Base-by-base conservation (phyloP, 352 stramenopile genomes). In the Phytophthora cryptogea region DNA sequence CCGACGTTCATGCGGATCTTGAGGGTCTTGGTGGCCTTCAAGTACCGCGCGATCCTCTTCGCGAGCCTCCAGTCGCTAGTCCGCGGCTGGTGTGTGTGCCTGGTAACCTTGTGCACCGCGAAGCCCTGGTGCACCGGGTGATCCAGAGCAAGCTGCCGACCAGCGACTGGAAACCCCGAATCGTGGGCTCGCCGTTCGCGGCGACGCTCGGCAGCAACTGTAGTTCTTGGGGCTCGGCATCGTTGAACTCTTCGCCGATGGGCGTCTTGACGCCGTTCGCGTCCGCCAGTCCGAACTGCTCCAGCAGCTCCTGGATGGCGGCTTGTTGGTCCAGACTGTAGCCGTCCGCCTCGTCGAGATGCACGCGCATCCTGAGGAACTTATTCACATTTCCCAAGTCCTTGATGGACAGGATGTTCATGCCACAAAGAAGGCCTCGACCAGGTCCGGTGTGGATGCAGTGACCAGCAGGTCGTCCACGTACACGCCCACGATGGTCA, bases 81-180 rank as follows among this genome's bases (percentile, higher is more conserved):
- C 2, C 14, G 48, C 2, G 60, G 64, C 11, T 54, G 13, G 28
- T 77, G 64, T 1, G 54, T 42, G 35, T 77, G 59, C 9, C 74
- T 61, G 0, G 68, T 59, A 36, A 59, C 7, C 72, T 37, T 0
- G 72, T 77, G 44, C 55, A 76, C 8, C 71, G n/a, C 6, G 63
- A 30, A 4, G 71, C 39, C 68, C n/a, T n/a, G n/a, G n/a, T n/a
- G n/a, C n/a, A n/a, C n/a, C n/a, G n/a, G n/a, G n/a, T n/a, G n/a
- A n/a, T n/a, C n/a, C 64, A 80, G 1, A 77, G 41, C 11, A 74
- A 44, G 10, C 54, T 75, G 6, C 67, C 70, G 0, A 78, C 59
- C 7, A 79, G 31, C 0, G 71, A 76, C 44, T 72, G 67, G 43
- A 80, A 76, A 20, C 16, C 70, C 26, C 42, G 44, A 1, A 68